A percentile compares a stretch with the other conserved stretches of the same genome.
phyloP scores from a whole-genome alignment of 768 basidiomycete genomes.

The Leccinum uliginosum region DNA sequence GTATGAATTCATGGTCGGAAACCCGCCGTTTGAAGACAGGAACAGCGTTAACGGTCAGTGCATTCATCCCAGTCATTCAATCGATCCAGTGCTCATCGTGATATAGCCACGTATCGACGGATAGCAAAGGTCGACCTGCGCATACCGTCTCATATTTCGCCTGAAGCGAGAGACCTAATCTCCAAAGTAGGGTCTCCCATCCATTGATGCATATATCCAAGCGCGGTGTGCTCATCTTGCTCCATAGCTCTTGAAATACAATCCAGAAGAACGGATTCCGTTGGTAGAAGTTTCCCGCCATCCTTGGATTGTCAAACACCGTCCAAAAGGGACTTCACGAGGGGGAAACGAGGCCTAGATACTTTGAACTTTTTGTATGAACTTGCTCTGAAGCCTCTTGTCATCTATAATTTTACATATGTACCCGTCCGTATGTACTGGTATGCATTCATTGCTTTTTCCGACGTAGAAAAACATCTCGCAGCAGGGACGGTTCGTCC shows the following conservation, averaged over 20 bases:
- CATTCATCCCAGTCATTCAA: not conserved
- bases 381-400: conserved; percentile 1
- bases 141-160: conserved; percentile 37
- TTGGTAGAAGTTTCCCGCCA: conserved; percentile 72
- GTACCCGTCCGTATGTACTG: conserved; percentile 11
- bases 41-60: conserved; percentile 67
- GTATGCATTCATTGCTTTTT: not conserved
- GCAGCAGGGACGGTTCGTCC: not conserved
- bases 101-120: conserved; percentile 79
- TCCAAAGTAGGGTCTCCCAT: conserved; percentile 30
- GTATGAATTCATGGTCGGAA: conserved; percentile 90
- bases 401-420: conserved; percentile 4
- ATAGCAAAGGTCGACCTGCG: conserved; percentile 84
- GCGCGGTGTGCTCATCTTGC: conserved; percentile 10
- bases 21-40: conserved; percentile 83
- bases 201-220: not conserved
- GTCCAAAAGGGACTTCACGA: conserved; percentile 43
- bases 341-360: conserved; percentile 23
- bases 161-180: conserved; percentile 45
- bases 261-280: conserved; percentile 72
- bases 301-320: conserved; percentile 80
- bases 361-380: not conserved
- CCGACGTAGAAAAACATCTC: not conserved
- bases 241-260: conserved; percentile 74
- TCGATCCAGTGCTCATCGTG: conserved; percentile 7